A percentile compares a stretch with the other conserved stretches of the same genome.
Evolutionary conservation across 2,329 filamentous ascomycete species (phyloP).

Genomic region (Fusarium aywerte): DNA sequence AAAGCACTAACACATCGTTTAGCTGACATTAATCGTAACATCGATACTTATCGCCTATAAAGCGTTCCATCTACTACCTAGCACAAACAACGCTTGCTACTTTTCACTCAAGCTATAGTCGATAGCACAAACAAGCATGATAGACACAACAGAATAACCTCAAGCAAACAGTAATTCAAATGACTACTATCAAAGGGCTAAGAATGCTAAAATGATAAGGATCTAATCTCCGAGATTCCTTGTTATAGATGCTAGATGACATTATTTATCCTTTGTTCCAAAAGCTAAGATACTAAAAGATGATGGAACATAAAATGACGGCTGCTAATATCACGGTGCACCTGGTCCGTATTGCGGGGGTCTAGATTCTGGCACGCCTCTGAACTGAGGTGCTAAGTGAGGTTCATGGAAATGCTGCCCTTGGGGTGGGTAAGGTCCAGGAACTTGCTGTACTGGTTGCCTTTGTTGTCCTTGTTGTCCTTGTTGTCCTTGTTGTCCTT

Average conservation of each 20-base stretch:
- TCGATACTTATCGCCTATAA: background rate
- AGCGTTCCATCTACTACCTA: background rate
- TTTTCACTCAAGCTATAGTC: background rate
- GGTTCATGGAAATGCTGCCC: slow-evolving; percentile 34
- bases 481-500: slow-evolving; percentile 27
- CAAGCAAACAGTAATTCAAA: background rate
- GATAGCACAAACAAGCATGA: background rate
- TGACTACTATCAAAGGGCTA: background rate
- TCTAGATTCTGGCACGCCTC: slow-evolving; percentile 24
- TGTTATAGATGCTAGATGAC: background rate
- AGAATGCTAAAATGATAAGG: background rate
- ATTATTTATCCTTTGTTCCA: background rate
- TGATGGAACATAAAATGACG: background rate
- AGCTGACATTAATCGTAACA: background rate
- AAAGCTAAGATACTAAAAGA: background rate
- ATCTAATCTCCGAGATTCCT: background rate
- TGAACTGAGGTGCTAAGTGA: slow-evolving; percentile 40
- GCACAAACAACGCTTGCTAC: background rate
- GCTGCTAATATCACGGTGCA: background rate
- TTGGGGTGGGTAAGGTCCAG: slow-evolving; percentile 20
- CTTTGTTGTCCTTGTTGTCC: slow-evolving; percentile 31
- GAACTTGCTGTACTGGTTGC: slow-evolving; percentile 9
- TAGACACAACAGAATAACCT: background rate
- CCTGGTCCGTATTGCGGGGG: slow-evolving; percentile 20
- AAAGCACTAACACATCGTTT: background rate